Base-by-base conservation (phyloP, 2,329 filamentous ascomycete species). In the Fusarium newnesense region DNA sequence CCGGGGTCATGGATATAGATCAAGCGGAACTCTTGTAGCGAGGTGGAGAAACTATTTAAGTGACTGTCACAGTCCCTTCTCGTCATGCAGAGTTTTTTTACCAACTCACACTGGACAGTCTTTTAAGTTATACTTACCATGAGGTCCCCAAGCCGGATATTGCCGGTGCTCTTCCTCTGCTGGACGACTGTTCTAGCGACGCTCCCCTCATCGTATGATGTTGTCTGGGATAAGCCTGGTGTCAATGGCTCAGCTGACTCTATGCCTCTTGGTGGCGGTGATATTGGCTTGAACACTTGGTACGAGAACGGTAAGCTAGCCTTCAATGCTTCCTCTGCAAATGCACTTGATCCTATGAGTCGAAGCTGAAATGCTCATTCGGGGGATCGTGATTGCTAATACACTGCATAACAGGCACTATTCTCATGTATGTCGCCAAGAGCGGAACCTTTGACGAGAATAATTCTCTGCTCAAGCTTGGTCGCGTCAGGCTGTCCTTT, bases 391-490 rank as follows among this genome's bases (percentile, higher is more conserved):
- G n/a, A n/a, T n/a, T n/a, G n/a, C n/a, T n/a, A n/a, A n/a, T n/a
- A 4, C 11, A 32, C 11, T 2, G 0, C 30, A 19, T 6, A 21
- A 30, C 2, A 65, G 63, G 30, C 21, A 66, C 63, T 0, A 57
- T 66, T 26, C 60, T 66, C 21, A 47, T 66, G 47, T 66, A 66
- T 5, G 2, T 66, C 10, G 63, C 63, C 16, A 66, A 66, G 26
- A 66, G 63, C 13, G 60, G 63, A 0, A 66, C 63, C 7, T 65
- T 66, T 46, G 63, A 66, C 8, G 60, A 65, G 47, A 66, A 66
- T 16, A 66, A 66, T 18, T 64, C 60, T 19, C 40, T 65, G 37
- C 21, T 66, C 5, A 66, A 66, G 15, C 63, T 66, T 8, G 63
- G 63, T 9, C 63, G 60, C 2, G 21, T 66, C 47, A 65, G 47